Evolutionary conservation across 1,284 basidiomycete species (phyloP).

Genomic region (Salmacisia buchloeana): DNA sequence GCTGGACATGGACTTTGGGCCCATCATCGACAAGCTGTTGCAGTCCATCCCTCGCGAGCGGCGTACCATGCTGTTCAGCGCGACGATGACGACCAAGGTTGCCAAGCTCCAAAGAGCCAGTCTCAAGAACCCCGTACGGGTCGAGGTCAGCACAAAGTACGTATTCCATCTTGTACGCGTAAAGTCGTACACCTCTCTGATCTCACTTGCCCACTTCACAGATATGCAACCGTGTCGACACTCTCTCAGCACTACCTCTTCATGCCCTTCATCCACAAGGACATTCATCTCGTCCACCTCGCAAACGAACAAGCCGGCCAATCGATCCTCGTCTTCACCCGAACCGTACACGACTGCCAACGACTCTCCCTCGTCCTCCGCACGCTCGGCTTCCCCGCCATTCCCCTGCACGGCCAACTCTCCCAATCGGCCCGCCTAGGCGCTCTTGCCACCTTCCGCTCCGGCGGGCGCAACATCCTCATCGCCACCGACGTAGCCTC

Average conservation of each 20-base stretch:
- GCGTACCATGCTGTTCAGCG: constrained; percentile 92
- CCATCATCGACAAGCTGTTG: constrained; percentile 92
- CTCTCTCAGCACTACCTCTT: constrained; percentile 93
- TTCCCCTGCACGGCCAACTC: constrained; percentile 92
- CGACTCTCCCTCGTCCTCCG: constrained; percentile 83
- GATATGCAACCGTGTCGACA: constrained; percentile 94
- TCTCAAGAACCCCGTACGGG: constrained; percentile 84
- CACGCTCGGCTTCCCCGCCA: constrained; percentile 85
- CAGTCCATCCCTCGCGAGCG: constrained; percentile 92
- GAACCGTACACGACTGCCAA: constrained; percentile 90
- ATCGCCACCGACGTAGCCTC: constrained; percentile 98
- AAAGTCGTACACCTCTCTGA: background rate
- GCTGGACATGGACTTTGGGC: constrained; percentile 95
- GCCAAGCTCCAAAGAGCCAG: constrained; percentile 95
- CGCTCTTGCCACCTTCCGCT: constrained; percentile 93
- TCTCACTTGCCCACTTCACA: constrained; percentile 45
- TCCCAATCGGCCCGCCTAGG: constrained; percentile 88
- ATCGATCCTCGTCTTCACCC: constrained; percentile 91
- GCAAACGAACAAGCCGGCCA: constrained; percentile 83
- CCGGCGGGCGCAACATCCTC: constrained; percentile 80
- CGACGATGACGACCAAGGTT: constrained; percentile 99
- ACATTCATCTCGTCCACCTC: constrained; percentile 82
- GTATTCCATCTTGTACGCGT: constrained; percentile 37
- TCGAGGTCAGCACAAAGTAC: constrained; percentile 84
- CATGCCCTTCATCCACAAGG: constrained; percentile 86